Conservation (phyloP, 768 basidiomycete genomes). For the Lactarius pseudohatsudake region DNA sequence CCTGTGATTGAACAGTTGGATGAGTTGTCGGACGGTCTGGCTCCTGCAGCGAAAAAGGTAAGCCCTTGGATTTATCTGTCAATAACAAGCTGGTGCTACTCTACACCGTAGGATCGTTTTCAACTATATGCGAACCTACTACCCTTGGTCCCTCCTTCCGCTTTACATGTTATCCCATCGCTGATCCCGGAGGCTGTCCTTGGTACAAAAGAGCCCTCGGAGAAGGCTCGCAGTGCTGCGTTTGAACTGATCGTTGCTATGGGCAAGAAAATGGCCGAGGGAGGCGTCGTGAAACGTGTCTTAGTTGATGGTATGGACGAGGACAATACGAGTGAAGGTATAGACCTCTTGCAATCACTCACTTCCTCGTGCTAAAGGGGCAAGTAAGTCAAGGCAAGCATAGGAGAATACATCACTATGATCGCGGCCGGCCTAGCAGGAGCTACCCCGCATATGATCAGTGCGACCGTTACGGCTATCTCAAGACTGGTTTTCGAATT, state of each 20-base stretch:
- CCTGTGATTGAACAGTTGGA: conserved; percentile 64
- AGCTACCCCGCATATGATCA: conserved; percentile 96
- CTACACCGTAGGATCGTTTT: conserved; percentile 67
- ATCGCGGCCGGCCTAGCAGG: conserved; percentile 92
- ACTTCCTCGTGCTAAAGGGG: not conserved
- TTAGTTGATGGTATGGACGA: conserved; percentile 85
- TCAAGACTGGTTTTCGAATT: conserved; percentile 95
- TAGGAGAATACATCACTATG: conserved; percentile 97
- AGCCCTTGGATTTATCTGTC: conserved; percentile 10
- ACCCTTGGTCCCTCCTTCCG: conserved; percentile 60
- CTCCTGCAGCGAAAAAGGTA: conserved; percentile 87
- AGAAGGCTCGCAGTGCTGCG: conserved; percentile 83
- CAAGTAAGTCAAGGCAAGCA: conserved; percentile 58
- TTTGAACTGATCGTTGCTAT: conserved; percentile 89
- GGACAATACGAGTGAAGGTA: conserved; percentile 48
- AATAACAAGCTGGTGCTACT: not conserved
- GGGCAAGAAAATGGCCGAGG: conserved; percentile 88
- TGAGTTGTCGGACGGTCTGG: conserved; percentile 60
- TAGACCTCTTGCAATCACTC: conserved; percentile 26
- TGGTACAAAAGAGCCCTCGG: conserved; percentile 95
- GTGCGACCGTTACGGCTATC: conserved; percentile 92
- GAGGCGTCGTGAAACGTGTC: conserved; percentile 76
- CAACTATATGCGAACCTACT: conserved; percentile 70
- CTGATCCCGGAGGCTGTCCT: conserved; percentile 93
- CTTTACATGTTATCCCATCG: conserved; percentile 81